Conservation (phyloP, 73 alveolate species). For the Tetrahymena thermophila region DNA sequence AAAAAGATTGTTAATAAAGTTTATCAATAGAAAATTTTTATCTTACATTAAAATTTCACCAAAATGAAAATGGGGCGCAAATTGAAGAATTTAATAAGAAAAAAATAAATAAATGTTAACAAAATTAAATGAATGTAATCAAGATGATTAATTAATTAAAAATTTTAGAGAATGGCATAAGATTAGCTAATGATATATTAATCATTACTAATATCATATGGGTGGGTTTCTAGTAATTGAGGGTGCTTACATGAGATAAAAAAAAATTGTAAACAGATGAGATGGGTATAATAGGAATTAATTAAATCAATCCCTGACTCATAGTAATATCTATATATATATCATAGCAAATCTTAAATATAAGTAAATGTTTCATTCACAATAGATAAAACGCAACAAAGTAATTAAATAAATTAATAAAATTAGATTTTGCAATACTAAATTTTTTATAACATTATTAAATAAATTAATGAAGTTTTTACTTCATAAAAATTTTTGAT, state of each 20-base stretch:
- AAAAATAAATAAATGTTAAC: neutral
- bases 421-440: neutral
- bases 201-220: neutral
- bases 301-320: neutral
- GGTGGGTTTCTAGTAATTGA: neutral
- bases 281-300: neutral
- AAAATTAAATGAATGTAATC: neutral
- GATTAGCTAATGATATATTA: too few species aligned
- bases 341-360: neutral
- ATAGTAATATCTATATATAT: neutral
- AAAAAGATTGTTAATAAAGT: too few species aligned
- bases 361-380: neutral
- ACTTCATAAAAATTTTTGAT: neutral
- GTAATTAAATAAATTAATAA: neutral
- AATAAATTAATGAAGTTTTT: neutral
- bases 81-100: neutral
- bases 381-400: neutral
- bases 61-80: neutral
- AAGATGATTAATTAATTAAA: neutral
- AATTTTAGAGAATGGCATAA: neutral
- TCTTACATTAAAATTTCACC: neutral
- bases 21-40: neutral
- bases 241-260: neutral
- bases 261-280: neutral
- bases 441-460: too few species aligned